Percentiles rank a stretch among this genome's conserved stretches.
These are phyloP conservation scores for Ogataea thermomethanolica DNA, from an alignment of 805 yeast species.

Conservation along the genomic window DNA sequence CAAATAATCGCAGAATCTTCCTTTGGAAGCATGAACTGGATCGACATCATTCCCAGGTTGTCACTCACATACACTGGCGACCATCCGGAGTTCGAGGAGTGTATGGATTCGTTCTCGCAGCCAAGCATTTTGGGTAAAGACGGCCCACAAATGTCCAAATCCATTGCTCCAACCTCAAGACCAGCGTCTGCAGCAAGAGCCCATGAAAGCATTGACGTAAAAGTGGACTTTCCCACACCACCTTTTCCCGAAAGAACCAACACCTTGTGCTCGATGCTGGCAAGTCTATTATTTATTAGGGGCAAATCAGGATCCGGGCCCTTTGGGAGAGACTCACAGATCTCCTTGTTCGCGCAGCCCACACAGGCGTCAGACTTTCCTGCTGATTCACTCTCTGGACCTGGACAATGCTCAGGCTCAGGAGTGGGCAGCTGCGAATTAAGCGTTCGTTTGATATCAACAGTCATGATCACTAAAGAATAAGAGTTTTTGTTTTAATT, in stretches of 20 bases:
- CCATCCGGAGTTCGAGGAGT: conserved; percentile 91
- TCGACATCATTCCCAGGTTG: conserved; percentile 92
- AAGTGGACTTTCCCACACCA: conserved; percentile 97
- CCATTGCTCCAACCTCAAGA: conserved; percentile 93
- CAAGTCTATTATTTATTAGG: conserved; percentile 62
- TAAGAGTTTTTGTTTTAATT: background rate
- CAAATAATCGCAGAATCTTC: conserved; percentile 92
- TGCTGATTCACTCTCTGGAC: conserved; percentile 91
- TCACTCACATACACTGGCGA: conserved; percentile 95
- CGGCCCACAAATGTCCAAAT: conserved; percentile 96
- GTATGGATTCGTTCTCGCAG: conserved; percentile 79
- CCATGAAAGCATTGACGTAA: conserved; percentile 95
- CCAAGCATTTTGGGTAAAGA: conserved; percentile 94
- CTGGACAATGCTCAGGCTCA: conserved; percentile 98
- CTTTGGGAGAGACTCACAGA: conserved; percentile 83
- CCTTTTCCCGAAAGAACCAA: conserved; percentile 81
- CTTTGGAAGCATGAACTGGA: conserved; percentile 91
- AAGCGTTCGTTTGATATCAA: conserved; percentile 5
- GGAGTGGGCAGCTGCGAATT: conserved; percentile 47
- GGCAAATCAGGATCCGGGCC: conserved; percentile 96
- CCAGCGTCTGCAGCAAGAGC: conserved; percentile 82
- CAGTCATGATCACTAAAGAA: conserved; percentile 13
- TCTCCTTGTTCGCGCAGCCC: conserved; percentile 91
- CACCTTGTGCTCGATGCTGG: conserved; percentile 70
- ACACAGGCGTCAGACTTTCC: conserved; percentile 92